phyloP scores from a whole-genome alignment of 2,329 filamentous ascomycete genomes.

The Metarhizium anisopliae region DNA sequence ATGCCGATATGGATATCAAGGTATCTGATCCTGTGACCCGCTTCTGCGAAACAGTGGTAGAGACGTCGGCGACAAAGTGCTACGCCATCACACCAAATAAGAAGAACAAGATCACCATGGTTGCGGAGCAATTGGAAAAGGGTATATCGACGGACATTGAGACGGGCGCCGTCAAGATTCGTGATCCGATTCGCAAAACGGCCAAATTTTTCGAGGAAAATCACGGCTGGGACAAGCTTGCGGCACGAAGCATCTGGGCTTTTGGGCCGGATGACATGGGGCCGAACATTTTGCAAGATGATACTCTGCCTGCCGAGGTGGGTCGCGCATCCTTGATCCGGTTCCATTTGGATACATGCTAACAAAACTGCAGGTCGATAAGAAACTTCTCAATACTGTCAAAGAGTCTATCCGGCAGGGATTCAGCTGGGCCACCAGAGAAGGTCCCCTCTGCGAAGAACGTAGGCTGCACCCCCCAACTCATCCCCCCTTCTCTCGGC shows the following conservation, averaged over 20 bases:
- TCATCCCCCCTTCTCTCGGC: background rate
- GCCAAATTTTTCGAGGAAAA: constrained; percentile 96
- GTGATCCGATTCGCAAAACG: constrained; percentile 84
- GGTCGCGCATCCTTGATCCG: constrained; percentile 16
- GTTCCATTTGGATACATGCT: background rate
- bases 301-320: constrained; percentile 83
- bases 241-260: constrained; percentile 93
- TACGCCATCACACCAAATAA: constrained; percentile 98
- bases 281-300: constrained; percentile 93
- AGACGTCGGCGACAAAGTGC: constrained; percentile 95
- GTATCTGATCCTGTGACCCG: constrained; percentile 95
- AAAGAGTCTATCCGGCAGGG: constrained; percentile 91
- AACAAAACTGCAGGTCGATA: constrained; percentile 57
- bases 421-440: constrained; percentile 91
- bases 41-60: constrained; percentile 96
- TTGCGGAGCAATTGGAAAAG: constrained; percentile 89
- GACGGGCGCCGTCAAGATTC: constrained; percentile 79
- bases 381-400: constrained; percentile 77
- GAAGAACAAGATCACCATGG: constrained; percentile 98
- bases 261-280: constrained; percentile 94
- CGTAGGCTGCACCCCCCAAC: constrained; percentile 47
- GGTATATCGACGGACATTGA: constrained; percentile 95
- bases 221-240: constrained; percentile 93
- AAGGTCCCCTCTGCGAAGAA: constrained; percentile 96
- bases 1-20: constrained; percentile 98